These are phyloP conservation scores for Earliella scabrosa DNA, from an alignment of 1,284 basidiomycete species.

Conservation along the genomic window DNA sequence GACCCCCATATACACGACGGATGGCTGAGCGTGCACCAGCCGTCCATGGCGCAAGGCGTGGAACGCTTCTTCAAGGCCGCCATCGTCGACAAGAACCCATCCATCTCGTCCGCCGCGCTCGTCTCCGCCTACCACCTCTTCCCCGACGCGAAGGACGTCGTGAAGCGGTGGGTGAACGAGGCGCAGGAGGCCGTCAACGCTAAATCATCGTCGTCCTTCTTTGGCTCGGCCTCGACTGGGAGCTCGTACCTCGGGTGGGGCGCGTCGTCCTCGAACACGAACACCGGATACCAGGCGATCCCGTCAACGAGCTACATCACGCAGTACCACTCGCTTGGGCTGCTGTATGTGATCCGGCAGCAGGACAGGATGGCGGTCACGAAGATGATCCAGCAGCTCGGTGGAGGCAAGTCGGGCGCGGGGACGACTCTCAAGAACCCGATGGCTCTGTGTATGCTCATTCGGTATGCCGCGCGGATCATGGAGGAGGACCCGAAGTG, in stretches of 20 bases:
- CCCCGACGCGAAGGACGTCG: conserved; percentile 92
- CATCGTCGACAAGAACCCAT: conserved; percentile 96
- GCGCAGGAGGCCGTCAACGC: conserved; percentile 95
- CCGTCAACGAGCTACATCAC: conserved; percentile 90
- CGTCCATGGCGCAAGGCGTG: conserved; percentile 97
- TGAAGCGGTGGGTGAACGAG: conserved; percentile 98
- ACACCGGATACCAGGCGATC: conserved; percentile 76
- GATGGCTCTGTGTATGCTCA: conserved; percentile 99
- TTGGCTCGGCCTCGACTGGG: conserved; percentile 50
- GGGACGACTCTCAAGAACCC: conserved; percentile 90
- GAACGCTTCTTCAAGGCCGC: conserved; percentile 99
- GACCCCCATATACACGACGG: background rate
- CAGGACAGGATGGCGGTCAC: conserved; percentile 99
- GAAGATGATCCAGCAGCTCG: conserved; percentile 98
- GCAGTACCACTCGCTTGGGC: conserved; percentile 96
- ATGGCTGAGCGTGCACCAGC: conserved; percentile 47
- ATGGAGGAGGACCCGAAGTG: conserved; percentile 99
- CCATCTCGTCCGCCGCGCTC: conserved; percentile 95
- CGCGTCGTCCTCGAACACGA: conserved; percentile 49
- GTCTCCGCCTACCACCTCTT: conserved; percentile 98
- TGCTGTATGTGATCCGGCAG: conserved; percentile 94
- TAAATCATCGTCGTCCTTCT: conserved; percentile 79
- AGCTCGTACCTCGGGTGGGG: conserved; percentile 77
- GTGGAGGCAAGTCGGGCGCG: conserved; percentile 84
- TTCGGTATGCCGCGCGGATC: conserved; percentile 96